Base-by-base conservation (phyloP, 2,329 filamentous ascomycete species). In the Fusarium sp. region DNA sequence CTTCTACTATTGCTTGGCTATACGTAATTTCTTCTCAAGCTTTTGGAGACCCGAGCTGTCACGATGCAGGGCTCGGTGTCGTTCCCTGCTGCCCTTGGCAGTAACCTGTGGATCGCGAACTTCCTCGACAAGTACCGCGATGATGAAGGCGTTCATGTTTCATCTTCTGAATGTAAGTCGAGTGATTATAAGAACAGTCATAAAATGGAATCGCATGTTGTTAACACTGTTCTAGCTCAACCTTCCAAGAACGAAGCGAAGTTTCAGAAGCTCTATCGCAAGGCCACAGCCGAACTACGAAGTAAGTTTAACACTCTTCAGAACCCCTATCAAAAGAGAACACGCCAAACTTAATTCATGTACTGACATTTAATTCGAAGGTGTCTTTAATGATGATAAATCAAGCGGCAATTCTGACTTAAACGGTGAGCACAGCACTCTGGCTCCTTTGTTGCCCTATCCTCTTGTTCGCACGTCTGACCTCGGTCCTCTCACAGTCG, bases 41-140 rank as follows among this genome's bases (percentile, higher is more conserved):
- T 46, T 10, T 40, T 18, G 8, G 30, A 58, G n/a, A 22, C 25
- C 34, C 22, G 40, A 40, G 10, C n/a, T 7, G 49, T 30, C 30
- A 56, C 20, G 5, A 59, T 72, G 66, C 61, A 53, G 34, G 29
- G 57, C 8, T 70, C 69, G 10, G 42, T 51, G 29, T 67, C 69
- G 20, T 59, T 34, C 14, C 69, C 69, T 8, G 46, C 66, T 30
- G 54, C 55, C 20, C 52, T 72, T 8, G 60, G 59, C 24, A 55
- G 59, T 22, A 63, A 45, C 29, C 62, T 44, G 34, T 70, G 68
- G 59, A 43, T 56, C n/a, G 52, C 43, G 5, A 16, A 38, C 7
- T 51, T 69, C 15, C 24, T 69, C 2, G 38, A 34, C 0, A 52
- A 46, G 6, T 18, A 54, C n/a, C 55, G 27, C 6, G 44, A 45